Evolutionary conservation across 139 green algal species (phyloP).

Genomic region (Micractinium sp.): DNA sequence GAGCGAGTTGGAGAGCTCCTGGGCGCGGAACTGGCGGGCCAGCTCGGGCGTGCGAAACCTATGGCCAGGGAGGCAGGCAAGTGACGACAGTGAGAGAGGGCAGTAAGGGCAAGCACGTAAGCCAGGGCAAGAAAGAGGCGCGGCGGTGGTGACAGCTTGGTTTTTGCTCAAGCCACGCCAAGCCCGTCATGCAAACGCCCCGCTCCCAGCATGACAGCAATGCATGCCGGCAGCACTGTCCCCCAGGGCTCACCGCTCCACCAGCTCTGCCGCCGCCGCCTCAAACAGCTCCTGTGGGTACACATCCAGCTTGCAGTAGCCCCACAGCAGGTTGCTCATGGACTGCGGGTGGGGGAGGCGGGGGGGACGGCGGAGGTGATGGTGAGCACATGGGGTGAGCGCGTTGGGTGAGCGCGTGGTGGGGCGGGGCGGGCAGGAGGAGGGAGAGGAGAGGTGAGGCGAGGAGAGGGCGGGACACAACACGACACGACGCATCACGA

Average conservation of each 20-base stretch:
- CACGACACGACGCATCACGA: neutral
- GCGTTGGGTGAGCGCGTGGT: no score
- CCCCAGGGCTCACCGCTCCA: conserved; percentile 3
- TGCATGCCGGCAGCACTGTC: neutral
- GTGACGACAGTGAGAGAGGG: neutral
- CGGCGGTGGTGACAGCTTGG: no score
- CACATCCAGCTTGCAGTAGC: conserved; percentile 43
- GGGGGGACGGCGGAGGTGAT: neutral
- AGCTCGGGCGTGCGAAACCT: conserved; percentile 13
- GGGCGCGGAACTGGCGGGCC: conserved; percentile 31
- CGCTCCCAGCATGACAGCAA: neutral
- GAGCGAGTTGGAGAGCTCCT: conserved; percentile 50
- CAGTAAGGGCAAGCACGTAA: neutral
- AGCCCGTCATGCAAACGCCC: no score
- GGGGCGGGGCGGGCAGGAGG: no score
- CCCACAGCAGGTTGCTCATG: conserved; percentile 58
- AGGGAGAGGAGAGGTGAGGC: neutral
- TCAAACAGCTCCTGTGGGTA: conserved; percentile 47
- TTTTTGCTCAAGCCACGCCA: no score
- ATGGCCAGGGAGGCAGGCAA: neutral
- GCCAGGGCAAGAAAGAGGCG: neutral
- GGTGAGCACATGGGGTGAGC: neutral
- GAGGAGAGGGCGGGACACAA: neutral
- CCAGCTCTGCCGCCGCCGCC: conserved; percentile 35
- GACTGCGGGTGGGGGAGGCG: conserved; percentile 30